Conservation (phyloP, 1,139 yeast species). For the Magnusiomyces paraingens region DNA sequence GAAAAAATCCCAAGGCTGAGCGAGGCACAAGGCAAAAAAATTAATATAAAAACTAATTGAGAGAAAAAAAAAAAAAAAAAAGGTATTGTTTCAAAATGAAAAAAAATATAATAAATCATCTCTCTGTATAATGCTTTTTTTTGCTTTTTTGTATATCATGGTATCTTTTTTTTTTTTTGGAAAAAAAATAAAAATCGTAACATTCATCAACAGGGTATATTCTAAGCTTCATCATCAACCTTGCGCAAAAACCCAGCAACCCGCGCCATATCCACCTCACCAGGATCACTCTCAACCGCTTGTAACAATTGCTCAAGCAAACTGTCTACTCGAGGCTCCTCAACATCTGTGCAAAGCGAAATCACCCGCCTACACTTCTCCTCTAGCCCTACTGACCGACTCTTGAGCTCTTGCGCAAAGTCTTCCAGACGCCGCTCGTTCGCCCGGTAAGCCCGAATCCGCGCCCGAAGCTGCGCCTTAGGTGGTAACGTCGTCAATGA, state of each 20-base stretch:
- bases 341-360: constrained; percentile 84
- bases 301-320: constrained; percentile 78
- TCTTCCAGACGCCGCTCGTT: constrained; percentile 50
- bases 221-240: constrained; percentile 27
- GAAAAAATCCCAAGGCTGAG: constrained; percentile 23
- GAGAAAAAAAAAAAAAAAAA: constrained; percentile 1
- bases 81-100: background rate
- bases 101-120: background rate
- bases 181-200: no score
- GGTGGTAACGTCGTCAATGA: constrained; percentile 47
- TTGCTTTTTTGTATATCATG: background rate
- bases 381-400: constrained; percentile 60
- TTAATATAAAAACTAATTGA: background rate
- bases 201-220: background rate
- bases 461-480: constrained; percentile 56
- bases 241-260: constrained; percentile 44
- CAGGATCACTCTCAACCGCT: constrained; percentile 83
- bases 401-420: constrained; percentile 43
- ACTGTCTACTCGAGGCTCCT: constrained; percentile 68
- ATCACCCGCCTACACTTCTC: constrained; percentile 84
- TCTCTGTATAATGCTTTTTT: background rate
- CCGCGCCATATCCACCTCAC: constrained; percentile 52
- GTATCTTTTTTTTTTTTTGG: no score
- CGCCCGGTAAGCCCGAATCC: constrained; percentile 71
- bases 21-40: constrained; percentile 29